Evolutionary conservation across 2,329 filamentous ascomycete genomes (phyloP), one percentile per base, ranked within the genome.

Genomic region (Harringtonia aguacate): DNA sequence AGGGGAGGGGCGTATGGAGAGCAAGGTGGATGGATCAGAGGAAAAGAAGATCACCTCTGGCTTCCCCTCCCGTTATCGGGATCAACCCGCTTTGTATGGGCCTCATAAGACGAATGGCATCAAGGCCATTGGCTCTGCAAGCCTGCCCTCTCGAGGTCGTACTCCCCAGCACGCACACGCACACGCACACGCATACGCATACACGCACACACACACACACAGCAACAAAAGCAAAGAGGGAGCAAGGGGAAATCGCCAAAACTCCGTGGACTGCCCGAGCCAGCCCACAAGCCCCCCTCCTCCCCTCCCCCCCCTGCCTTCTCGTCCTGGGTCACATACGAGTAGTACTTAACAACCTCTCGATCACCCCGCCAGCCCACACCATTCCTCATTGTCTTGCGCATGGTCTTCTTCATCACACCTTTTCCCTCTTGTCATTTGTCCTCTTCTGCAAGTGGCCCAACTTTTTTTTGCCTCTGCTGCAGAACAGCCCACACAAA

Each of bases 51-150:
- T 45, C 44, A 39, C 29, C 48, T 36, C 39, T 31, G 28, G 37
- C 13, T 42, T 17, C 38, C n/a, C 34, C 42, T 47, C 40, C 44
- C 46, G 45, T 36, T 42, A 46, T 45, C 48, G 48, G 48, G 49
- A 50, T 42, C 49, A 45, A 34, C 46, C 45, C 39, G 42, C 28
- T 17, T 42, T 35, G 42, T 38, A 31, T 36, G 47, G 38, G 28
- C 38, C 30, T 22, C 44, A 35, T 33, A 47, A 39, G 31, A 36
- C 28, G 44, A 45, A 38, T 42, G 35, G 36, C 35, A 46, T 33
- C 39, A 34, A 45, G 28, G 37, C 27, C 37, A 44, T 46, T 44
- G 42, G 43, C 22, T 18, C 24, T 18, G 18, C 5, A 3, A 14
- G 17, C 34, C 27, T 36, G n/a, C 20, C 21, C 15, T 37, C 20